Evolutionary conservation across 768 basidiomycete species (phyloP).

Genomic region (Tephrocybe sp.): DNA sequence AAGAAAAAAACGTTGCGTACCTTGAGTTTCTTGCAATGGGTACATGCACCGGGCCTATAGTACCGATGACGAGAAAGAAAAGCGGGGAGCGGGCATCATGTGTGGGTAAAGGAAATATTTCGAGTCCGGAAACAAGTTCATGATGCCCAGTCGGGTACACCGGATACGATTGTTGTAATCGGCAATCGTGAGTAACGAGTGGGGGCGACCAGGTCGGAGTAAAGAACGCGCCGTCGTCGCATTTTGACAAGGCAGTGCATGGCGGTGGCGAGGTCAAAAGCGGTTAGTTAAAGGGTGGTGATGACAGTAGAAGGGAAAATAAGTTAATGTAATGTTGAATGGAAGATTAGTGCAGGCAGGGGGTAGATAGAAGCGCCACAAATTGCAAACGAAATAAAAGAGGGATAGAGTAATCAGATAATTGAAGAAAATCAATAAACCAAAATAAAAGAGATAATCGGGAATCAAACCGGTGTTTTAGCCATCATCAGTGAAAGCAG

Average conservation of each 20-base stretch:
- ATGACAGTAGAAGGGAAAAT: too few relatives aligned
- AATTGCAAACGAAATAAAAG: neutral
- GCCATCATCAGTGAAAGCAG: neutral
- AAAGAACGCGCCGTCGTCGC: constrained; percentile 10
- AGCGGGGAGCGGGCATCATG: constrained; percentile 7
- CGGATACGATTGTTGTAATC: constrained; percentile 2
- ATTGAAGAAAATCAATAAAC: neutral
- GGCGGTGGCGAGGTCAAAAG: neutral
- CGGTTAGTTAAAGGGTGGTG: too few relatives aligned
- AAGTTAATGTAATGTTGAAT: too few relatives aligned
- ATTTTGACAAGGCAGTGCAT: constrained; percentile 17
- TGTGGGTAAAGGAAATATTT: constrained; percentile 7
- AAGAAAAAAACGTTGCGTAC: constrained; percentile 38
- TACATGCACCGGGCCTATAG: constrained; percentile 76
- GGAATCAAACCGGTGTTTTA: neutral
- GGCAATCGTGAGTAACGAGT: neutral
- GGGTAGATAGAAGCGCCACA: neutral
- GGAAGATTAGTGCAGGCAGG: too few relatives aligned
- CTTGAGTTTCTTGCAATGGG: constrained; percentile 87
- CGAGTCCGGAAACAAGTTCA: constrained; percentile 8
- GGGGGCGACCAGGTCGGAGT: constrained; percentile 1
- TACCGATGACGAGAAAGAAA: constrained; percentile 3
- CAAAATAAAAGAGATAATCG: constrained; percentile 1
- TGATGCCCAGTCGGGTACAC: neutral
- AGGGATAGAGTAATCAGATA: neutral